Percentiles rank a stretch among this genome's conserved stretches.
Evolutionary conservation across 495 filamentous ascomycete species (phyloP).

Genomic region (Xylaria nigripes): DNA sequence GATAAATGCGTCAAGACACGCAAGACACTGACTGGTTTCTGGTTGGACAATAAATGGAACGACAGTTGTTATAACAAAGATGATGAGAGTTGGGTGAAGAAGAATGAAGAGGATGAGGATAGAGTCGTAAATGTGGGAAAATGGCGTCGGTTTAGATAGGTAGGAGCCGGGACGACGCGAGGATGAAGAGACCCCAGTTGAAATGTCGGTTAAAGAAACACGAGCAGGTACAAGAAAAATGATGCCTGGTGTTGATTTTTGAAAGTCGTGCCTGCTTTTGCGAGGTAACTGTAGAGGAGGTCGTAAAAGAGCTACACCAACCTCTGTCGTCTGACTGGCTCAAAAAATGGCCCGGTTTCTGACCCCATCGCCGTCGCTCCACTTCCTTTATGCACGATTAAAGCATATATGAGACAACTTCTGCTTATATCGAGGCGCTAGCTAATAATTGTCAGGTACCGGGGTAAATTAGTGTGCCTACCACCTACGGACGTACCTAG

Average conservation of each 20-base stretch:
- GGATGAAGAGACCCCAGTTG: slow-evolving; percentile 2
- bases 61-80: not conserved
- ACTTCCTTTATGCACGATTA: slow-evolving; percentile 1
- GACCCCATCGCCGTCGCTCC: not conserved
- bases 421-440: not conserved
- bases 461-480: no score
- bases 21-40: not conserved
- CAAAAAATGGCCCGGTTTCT: slow-evolving; percentile 2
- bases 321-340: slow-evolving; percentile 7
- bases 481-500: no score
- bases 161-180: slow-evolving; percentile 10
- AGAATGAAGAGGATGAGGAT: not conserved
- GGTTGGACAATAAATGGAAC: not conserved
- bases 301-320: slow-evolving; percentile 2
- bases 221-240: slow-evolving; percentile 6
- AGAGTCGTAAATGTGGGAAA: slow-evolving; percentile 12
- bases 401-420: not conserved
- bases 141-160: slow-evolving; percentile 7
- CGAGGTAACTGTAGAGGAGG: not conserved
- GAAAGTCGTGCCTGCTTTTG: slow-evolving; percentile 3
- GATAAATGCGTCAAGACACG: not conserved
- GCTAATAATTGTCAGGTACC: not conserved
- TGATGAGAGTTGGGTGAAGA: not conserved
- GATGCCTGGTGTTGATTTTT: slow-evolving; percentile 10
- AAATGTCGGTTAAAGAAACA: slow-evolving; percentile 10